These are phyloP conservation scores for Taphrina flavorubra DNA, from an alignment of 1,139 yeast genomes.

Conservation along the genomic window DNA sequence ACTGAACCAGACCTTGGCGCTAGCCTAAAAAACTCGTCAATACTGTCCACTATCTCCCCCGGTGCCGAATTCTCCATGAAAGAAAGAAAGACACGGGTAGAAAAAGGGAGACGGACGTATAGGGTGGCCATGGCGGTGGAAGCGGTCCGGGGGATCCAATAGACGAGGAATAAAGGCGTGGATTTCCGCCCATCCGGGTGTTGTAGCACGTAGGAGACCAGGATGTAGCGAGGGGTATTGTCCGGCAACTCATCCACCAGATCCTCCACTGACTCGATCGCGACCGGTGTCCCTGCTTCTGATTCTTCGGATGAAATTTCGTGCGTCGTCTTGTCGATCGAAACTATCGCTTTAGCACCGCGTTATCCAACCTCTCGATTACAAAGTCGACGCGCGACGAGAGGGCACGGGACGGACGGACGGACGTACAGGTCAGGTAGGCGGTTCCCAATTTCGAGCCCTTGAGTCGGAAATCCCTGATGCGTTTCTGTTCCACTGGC, in stretches of 20 bases:
- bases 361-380: background rate
- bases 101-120: slow-evolving; percentile 8
- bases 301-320: slow-evolving; percentile 17
- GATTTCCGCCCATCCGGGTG: slow-evolving; percentile 62
- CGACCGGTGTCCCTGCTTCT: slow-evolving; percentile 4
- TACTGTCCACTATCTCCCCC: no score
- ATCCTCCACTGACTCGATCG: slow-evolving; percentile 61
- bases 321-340: slow-evolving; percentile 36
- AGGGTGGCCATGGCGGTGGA: slow-evolving; percentile 81
- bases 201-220: slow-evolving; percentile 75
- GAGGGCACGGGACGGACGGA: no score
- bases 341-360: background rate
- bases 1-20: slow-evolving; percentile 42
- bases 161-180: slow-evolving; percentile 75
- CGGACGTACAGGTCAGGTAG: slow-evolving; percentile 27
- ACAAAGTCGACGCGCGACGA: no score
- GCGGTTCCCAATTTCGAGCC: slow-evolving; percentile 17
- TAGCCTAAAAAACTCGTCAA: slow-evolving; percentile 21
- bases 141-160: slow-evolving; percentile 85
- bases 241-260: slow-evolving; percentile 81
- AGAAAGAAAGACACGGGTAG: background rate
- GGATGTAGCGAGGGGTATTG: slow-evolving; percentile 74
- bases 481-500: slow-evolving; percentile 13
- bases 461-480: slow-evolving; percentile 26
- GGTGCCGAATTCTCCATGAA: no score